phyloP scores from a whole-genome alignment of 1,284 basidiomycete species.

The Boletellus dicymbophilus region DNA sequence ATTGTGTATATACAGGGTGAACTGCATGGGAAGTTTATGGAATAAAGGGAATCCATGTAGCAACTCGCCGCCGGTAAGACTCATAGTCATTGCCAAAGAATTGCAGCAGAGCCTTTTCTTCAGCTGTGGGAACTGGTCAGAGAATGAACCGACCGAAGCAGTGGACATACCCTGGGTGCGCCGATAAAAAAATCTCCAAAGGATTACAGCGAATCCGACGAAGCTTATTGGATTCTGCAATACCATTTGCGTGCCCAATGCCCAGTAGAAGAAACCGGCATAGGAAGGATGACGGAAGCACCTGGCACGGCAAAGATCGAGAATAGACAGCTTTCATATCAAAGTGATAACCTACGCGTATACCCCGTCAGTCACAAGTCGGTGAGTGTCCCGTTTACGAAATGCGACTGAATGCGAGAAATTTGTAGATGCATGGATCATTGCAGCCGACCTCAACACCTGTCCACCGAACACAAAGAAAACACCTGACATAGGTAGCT shows the following conservation, averaged over 20 bases:
- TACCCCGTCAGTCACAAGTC: constrained; percentile 84
- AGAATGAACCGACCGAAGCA: not conserved
- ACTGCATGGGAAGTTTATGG: constrained; percentile 39
- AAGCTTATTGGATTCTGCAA: constrained; percentile 87
- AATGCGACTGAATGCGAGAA: constrained; percentile 90
- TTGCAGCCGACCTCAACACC: constrained; percentile 81
- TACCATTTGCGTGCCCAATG: constrained; percentile 91
- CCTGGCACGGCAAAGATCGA: constrained; percentile 39
- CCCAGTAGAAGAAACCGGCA: constrained; percentile 98
- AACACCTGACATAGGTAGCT: constrained; percentile 50
- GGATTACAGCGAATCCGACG: constrained; percentile 57
- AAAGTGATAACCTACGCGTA: constrained; percentile 64
- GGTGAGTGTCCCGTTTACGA: constrained; percentile 72
- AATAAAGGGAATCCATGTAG: constrained; percentile 76
- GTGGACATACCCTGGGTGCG: constrained; percentile 75
- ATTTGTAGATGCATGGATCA: constrained; percentile 93
- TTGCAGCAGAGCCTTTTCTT: constrained; percentile 69
- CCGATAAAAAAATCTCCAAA: constrained; percentile 87
- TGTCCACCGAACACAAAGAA: constrained; percentile 73
- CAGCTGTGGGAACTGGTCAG: constrained; percentile 47
- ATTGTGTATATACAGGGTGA: constrained; percentile 1
- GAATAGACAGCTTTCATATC: not conserved
- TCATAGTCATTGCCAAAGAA: constrained; percentile 87
- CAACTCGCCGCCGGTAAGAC: constrained; percentile 67
- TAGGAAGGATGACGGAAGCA: constrained; percentile 97